Percentiles rank a stretch among this genome's conserved stretches.
Evolutionary conservation across 2,329 filamentous ascomycete species (phyloP).

Genomic region (Samsoniella hepiali): DNA sequence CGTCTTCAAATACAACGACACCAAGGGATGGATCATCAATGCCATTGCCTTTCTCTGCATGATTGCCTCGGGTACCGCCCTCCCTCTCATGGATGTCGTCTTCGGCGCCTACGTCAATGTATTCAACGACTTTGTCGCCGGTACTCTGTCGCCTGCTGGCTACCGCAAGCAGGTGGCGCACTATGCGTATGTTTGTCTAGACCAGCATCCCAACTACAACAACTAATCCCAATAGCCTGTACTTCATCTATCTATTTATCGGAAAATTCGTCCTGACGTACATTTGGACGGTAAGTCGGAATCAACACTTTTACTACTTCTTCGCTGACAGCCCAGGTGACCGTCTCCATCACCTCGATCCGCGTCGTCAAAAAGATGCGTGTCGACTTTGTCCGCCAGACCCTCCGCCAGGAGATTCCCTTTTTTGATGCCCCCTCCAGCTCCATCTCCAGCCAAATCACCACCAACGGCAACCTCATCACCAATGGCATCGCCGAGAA

Average conservation of each 20-base stretch:
- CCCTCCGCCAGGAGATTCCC: conserved; percentile 49
- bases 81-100: conserved; percentile 58
- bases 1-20: conserved; percentile 39
- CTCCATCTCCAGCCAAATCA: conserved; percentile 45
- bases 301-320: neutral
- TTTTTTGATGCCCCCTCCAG: conserved; percentile 50
- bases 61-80: conserved; percentile 35
- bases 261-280: conserved; percentile 54
- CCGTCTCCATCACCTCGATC: conserved; percentile 38
- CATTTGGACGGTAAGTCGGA: conserved; percentile 46
- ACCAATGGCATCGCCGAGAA: conserved; percentile 45
- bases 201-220: neutral
- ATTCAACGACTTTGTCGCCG: conserved; percentile 55
- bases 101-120: conserved; percentile 53
- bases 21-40: conserved; percentile 37
- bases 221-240: conserved; percentile 37
- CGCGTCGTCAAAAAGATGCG: conserved; percentile 36
- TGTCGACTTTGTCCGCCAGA: conserved; percentile 37
- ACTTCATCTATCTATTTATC: conserved; percentile 57
- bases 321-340: conserved; percentile 25
- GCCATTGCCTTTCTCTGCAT: conserved; percentile 34
- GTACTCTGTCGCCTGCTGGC: conserved; percentile 38
- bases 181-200: conserved; percentile 36
- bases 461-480: conserved; percentile 46
- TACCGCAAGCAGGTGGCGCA: conserved; percentile 50